Base-by-base conservation (phyloP, 2,329 filamentous ascomycete genomes). In the Didymella sp. region DNA sequence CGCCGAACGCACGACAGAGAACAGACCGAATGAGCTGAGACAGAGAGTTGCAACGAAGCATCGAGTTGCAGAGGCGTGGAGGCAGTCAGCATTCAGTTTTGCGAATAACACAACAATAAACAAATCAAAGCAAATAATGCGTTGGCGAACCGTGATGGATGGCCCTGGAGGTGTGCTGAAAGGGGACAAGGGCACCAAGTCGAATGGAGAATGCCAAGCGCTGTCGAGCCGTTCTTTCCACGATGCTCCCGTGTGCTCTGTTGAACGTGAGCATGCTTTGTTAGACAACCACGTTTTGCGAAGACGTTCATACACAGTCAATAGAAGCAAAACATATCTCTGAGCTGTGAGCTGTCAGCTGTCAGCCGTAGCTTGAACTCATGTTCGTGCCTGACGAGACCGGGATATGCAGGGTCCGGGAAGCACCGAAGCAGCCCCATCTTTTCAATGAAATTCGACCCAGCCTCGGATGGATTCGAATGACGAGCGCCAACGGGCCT, bases 401-500 rank as follows among this genome's bases (percentile, higher is more conserved):
- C 54, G 38, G 27, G 25, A 38, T 30, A 40, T 33, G 43, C 54
- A 52, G 54, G 47, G 54, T 21, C 43, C 43, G 43, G 28, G 42
- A 47, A 44, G 44, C 54, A 52, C 54, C 43, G 48, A 56, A 35
- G 13, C 28, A 51, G 47, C 33, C 43, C 42, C 44, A 38, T 40
- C 30, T 44, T 41, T 48, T 24, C 28, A 6, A 47, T 38, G 37
- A 41, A 41, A 41, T 41, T 41, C 38, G 21, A 47, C 48, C 21
- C 47, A 48, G 48, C 54, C 54, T 52, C 54, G 54, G 54, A 52
- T 47, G 46, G 51, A 51, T 44, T 52, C 22, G 43, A 47, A 57
- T 57, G 54, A 57, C 54, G 54, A 44, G 54, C 54, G 54, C 54
- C 54, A 51, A 57, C 53, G 35, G 25, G 47, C 30, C 35, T 42